Evolutionary conservation across 1,284 basidiomycete genomes (phyloP), one percentile per base, ranked within the genome.

Genomic region (Rhodotorula sp.): DNA sequence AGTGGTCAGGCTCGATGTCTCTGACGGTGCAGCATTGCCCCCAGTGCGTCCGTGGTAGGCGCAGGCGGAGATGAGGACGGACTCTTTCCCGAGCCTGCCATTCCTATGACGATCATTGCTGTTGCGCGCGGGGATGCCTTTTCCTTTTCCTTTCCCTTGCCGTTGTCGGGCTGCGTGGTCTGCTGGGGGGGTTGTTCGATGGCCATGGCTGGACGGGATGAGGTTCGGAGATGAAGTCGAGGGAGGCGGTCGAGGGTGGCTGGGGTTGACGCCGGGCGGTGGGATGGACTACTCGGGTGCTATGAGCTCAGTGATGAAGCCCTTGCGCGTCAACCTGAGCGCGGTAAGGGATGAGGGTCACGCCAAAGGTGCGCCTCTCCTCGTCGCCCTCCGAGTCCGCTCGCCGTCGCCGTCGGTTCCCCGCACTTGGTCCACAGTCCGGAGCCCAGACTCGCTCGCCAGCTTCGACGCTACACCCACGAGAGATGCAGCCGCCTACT

Each of bases 101-200:
- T 71, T 12, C 78, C 78, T 58, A 79, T 79, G 39, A 77, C 76
- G 65, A 78, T 75, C 66, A 79, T 75, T n/a, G 71, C 67, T n/a
- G 71, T 74, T 21, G 65, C 71, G 13, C 61, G 55, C 2, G 68
- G 67, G 27, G 69, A 64, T n/a, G 50, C 50, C 37, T 72, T 72
- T 32, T 41, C 60, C 34, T 68, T 73, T 21, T 67, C 69, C 65
- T 71, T 73, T 57, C 9, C 27, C 25, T 41, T 17, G n/a, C n/a
- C n/a, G n/a, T n/a, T n/a, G n/a, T 70, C 66, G 48, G 48, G 25
- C 48, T 50, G 48, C 9, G 46, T 21, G 46, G 46, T 17, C 46
- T 48, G 46, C 46, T 29, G 10, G 8, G 53, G 21, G 19, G 53
- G 32, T 8, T 34, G 32, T 10, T 21, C 19, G 19, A 32, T 15